Evolutionary conservation across 2,329 filamentous ascomycete species (phyloP).

Genomic region (Talaromyces islandicus): DNA sequence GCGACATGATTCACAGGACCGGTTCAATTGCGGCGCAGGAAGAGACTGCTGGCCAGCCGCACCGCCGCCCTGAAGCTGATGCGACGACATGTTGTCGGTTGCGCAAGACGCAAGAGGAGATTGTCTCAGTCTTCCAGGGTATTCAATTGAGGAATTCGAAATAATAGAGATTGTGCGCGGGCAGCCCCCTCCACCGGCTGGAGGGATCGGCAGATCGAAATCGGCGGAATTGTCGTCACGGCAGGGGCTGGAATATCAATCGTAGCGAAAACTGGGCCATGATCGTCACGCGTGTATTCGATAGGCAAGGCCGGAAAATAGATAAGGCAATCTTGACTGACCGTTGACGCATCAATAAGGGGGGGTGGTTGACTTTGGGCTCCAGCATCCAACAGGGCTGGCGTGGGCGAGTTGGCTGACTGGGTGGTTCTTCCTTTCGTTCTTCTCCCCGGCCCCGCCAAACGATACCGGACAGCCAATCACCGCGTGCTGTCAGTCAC

Average conservation of each 20-base stretch:
- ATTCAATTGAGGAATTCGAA: not conserved
- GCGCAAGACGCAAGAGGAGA: not conserved
- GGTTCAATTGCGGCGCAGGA: conserved; percentile 26
- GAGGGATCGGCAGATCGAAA: not conserved
- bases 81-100: conserved; percentile 20
- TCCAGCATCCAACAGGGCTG: not conserved
- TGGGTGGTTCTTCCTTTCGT: not conserved
- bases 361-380: not conserved
- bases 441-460: not conserved
- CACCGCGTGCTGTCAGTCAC: not conserved
- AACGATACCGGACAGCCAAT: not conserved
- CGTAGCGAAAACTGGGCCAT: not conserved
- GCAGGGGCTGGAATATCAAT: not conserved
- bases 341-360: not conserved
- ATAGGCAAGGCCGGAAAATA: too few relatives aligned
- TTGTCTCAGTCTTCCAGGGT: not conserved
- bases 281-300: not conserved
- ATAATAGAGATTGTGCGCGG: not conserved
- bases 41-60: conserved; percentile 15
- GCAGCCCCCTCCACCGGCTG: too few relatives aligned
- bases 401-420: not conserved
- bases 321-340: not conserved
- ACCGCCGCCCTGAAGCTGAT: conserved; percentile 17
- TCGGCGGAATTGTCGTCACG: not conserved
- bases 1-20: conserved; percentile 32